Base-by-base conservation (phyloP, 495 filamentous ascomycete species). In the Podospora sp. region DNA sequence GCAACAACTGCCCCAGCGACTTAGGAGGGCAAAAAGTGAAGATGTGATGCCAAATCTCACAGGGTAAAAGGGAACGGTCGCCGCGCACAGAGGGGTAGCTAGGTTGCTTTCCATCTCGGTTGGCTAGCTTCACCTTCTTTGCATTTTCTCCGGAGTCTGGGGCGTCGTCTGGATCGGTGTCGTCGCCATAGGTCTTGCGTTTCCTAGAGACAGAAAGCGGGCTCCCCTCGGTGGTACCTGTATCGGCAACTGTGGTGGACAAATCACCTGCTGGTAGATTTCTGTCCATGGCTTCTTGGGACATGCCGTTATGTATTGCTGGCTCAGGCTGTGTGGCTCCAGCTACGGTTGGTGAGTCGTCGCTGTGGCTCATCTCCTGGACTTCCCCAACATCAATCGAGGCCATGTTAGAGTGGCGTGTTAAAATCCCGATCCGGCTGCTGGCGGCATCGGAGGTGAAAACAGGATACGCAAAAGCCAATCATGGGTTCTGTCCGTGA, bases 11-110 rank as follows among this genome's bases (percentile, higher is more conserved):
- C 65, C 80, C 82, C 66, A 87, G 75, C 27, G 73, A 73, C 69
- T 71, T 80, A n/a, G 85, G 84, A 22, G 83, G 81, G 49, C 79
- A 79, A 68, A 84, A 84, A 67, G 79, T 81, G 69, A 87, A 86
- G 64, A 85, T 78, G 68, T 78, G 79, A 72, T 86, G 83, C 85
- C 85, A 87, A 52, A 87, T 72, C 72, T 86, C 83, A 24, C 78
- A 67, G 63, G 83, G 78, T 25, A 87, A 74, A 53, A 76, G 70
- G 75, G 78, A 81, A 71, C 72, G 77, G 68, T 82, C 77, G 60
- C 36, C 14, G 35, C 65, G 51, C 60, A 46, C 36, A 33, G 20
- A 59, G 59, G 60, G 68, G 60, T 33, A 63, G 26, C 35, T 36
- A 68, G 62, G 53, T 2, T 40, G 62, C 18, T 35, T 27, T 59